Percentiles rank a stretch among this genome's conserved stretches.
phyloP scores from a whole-genome alignment of 2,329 filamentous ascomycete species.

The Remersonia thermophila region DNA sequence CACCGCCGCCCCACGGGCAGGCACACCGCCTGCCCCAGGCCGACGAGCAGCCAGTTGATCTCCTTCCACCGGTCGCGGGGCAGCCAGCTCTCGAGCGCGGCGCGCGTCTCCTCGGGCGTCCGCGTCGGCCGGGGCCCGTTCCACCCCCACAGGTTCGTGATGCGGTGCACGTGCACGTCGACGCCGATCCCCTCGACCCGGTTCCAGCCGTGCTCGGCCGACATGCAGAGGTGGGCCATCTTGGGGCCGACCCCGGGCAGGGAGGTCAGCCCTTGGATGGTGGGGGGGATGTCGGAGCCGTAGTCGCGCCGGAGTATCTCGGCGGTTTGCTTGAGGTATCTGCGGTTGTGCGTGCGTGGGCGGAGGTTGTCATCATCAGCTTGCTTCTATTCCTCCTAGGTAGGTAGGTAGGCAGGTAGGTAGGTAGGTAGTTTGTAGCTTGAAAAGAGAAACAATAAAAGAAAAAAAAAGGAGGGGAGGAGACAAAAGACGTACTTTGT shows the following conservation, averaged over 20 bases:
- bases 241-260: constrained; percentile 86
- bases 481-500: constrained; percentile 49
- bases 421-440: too few relatives aligned
- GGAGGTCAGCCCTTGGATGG: constrained; percentile 59
- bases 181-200: constrained; percentile 70
- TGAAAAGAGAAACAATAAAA: neutral
- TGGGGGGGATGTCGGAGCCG: constrained; percentile 66
- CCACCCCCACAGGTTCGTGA: constrained; percentile 92
- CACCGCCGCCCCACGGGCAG: constrained; percentile 68
- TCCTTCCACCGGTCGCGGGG: constrained; percentile 79
- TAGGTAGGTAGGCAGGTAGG: too few relatives aligned
- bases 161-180: constrained; percentile 88
- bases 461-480: neutral
- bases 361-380: too few relatives aligned
- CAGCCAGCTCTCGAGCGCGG: constrained; percentile 67
- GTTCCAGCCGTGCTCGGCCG: constrained; percentile 49
- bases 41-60: constrained; percentile 82
- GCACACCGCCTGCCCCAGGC: constrained; percentile 78
- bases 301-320: constrained; percentile 59
- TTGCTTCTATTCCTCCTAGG: too few relatives aligned
- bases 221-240: constrained; percentile 85
- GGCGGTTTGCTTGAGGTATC: constrained; percentile 61
- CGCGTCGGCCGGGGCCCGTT: constrained; percentile 48
- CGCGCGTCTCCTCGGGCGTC: constrained; percentile 70
- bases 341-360: too few relatives aligned